Evolutionary conservation across 306 rosid genomes (phyloP), one percentile per base, ranked within the genome.

Genomic region (Canavalia ensiformis): DNA sequence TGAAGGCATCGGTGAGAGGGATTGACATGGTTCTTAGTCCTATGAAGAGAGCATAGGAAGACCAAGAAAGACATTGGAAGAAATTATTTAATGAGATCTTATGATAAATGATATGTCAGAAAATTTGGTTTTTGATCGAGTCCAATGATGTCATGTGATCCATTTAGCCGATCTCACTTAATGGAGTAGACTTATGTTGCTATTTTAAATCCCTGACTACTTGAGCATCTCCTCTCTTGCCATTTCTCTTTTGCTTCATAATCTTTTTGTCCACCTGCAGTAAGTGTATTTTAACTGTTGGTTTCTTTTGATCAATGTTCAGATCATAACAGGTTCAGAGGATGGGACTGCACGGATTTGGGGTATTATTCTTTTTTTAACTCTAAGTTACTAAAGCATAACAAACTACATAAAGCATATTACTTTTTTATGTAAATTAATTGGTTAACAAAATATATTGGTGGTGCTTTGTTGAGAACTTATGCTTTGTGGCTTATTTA

Each of bases 271-370:
- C 69, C 46, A 41, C 49, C 69, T 41, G 51, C 44, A 66, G 46
- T 63, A 28, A 63, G 72, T 67, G 75, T 54, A 74, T 84, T 80
- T 83, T 75, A 67, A 84, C 83, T 33, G 28, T 65, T 42, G 34
- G 69, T 63, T 82, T 50, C 51, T 42, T 75, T 77, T 75, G 79
- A 84, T 39, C 31, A 49, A 72, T 86, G 49, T 79, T 75, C 92
- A 95, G 97, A 91, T 93, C 78, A 88, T 95, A 84, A 93, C 97
- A 57, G 97, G 99, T 79, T 92, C 99, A 5, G 99, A 95, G 90
- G 97, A 95, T 75, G 95, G 99, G 75, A 91, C 97, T 2, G 77
- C 92, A 74, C 88, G 97, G 52, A 91, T 91, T 72, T 93, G 97
- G 99, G 99, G 99, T 93, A 93, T 67, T 79, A 42, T 33, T 79